Conservation (phyloP, 495 filamentous ascomycete species). For the Talaromyces adpressus region DNA sequence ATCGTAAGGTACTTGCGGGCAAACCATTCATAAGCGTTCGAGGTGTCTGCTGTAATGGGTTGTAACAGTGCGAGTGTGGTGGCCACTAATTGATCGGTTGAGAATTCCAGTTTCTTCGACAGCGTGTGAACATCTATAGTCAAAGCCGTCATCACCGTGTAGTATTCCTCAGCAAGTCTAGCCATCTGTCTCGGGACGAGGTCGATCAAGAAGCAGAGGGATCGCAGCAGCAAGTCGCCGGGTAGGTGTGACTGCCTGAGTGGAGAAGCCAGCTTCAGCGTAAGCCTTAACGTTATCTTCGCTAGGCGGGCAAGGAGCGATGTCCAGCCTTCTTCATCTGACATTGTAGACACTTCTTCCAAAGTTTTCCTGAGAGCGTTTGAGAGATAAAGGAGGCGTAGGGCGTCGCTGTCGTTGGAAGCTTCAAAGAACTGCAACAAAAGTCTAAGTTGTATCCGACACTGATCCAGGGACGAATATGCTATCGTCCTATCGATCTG, state of each 20-base stretch:
- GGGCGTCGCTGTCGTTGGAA: slow-evolving; percentile 28
- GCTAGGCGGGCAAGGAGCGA: slow-evolving; percentile 40
- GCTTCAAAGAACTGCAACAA: slow-evolving; percentile 44
- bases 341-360: slow-evolving; percentile 28
- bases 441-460: slow-evolving; percentile 38
- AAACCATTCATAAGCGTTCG: slow-evolving; percentile 52
- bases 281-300: slow-evolving; percentile 33
- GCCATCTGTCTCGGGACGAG: slow-evolving; percentile 45
- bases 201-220: slow-evolving; percentile 30
- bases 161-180: slow-evolving; percentile 33
- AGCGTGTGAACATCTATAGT: slow-evolving; percentile 23
- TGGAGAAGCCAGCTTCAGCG: slow-evolving; percentile 23
- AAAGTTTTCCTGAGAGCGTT: slow-evolving; percentile 34
- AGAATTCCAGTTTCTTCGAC: slow-evolving; percentile 12
- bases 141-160: slow-evolving; percentile 33
- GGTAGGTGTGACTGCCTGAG: slow-evolving; percentile 15
- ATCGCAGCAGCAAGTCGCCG: slow-evolving; percentile 29
- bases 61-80: slow-evolving; percentile 42
- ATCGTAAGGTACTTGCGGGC: slow-evolving; percentile 46
- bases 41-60: slow-evolving; percentile 38
- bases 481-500: slow-evolving; percentile 12
- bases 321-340: slow-evolving; percentile 40
- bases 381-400: slow-evolving; percentile 39
- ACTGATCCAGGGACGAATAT: slow-evolving; percentile 44
- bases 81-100: slow-evolving; percentile 22